These are phyloP conservation scores for Aspergillus leporis DNA, from an alignment of 495 filamentous ascomycete genomes.

Conservation along the genomic window DNA sequence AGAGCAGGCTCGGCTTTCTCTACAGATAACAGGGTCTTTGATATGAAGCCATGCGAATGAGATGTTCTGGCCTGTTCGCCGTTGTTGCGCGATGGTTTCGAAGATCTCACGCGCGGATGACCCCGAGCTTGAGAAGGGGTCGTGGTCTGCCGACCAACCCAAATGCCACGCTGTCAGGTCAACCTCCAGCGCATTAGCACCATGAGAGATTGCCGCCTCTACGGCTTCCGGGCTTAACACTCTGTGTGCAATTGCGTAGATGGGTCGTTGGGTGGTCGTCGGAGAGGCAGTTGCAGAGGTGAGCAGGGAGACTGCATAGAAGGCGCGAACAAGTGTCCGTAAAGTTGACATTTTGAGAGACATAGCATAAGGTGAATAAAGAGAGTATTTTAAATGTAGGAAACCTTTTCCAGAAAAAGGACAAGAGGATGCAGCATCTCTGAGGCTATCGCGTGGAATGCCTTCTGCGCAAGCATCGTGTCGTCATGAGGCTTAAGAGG, in stretches of 20 bases:
- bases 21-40: constrained; percentile 8
- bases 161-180: constrained; percentile 3
- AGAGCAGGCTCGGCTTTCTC: not conserved
- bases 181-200: constrained; percentile 19
- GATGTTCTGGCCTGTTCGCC: not conserved
- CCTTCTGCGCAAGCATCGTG: too few relatives aligned
- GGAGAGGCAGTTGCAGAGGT: not conserved
- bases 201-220: constrained; percentile 8
- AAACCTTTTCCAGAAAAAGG: too few relatives aligned
- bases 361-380: too few relatives aligned
- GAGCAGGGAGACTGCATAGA: not conserved
- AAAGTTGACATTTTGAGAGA: not conserved
- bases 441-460: too few relatives aligned
- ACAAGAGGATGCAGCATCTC: too few relatives aligned
- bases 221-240: constrained; percentile 7
- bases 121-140: not conserved
- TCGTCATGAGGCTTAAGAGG: too few relatives aligned
- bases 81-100: constrained; percentile 1
- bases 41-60: constrained; percentile 9
- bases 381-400: too few relatives aligned
- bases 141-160: constrained; percentile 11
- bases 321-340: not conserved
- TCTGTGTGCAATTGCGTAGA: constrained; percentile 13
- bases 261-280: not conserved
- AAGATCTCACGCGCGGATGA: constrained; percentile 4